These are phyloP conservation scores for Talaromyces amestolkiae DNA, from an alignment of 2,329 filamentous ascomycete genomes.

Conservation along the genomic window DNA sequence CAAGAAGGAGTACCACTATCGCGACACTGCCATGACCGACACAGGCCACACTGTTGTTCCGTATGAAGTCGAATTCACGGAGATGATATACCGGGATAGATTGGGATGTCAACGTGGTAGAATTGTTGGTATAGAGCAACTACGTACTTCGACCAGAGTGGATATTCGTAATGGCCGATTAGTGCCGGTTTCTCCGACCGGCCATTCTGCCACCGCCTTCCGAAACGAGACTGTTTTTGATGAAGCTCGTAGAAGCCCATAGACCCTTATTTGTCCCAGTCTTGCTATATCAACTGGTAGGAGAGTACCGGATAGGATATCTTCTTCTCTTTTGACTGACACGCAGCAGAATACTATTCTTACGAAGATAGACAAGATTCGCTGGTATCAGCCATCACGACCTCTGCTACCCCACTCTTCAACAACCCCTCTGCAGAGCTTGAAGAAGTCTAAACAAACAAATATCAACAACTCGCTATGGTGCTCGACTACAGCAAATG, in stretches of 20 bases:
- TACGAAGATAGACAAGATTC: not conserved
- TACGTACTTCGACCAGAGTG: not conserved
- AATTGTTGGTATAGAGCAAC: slow-evolving; percentile 3
- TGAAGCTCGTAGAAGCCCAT: slow-evolving; percentile 16
- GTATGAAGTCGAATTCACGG: not conserved
- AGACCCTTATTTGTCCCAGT: not conserved
- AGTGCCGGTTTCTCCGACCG: slow-evolving; percentile 1
- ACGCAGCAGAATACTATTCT: not conserved
- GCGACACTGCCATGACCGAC: slow-evolving; percentile 24
- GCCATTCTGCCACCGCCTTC: slow-evolving; percentile 16
- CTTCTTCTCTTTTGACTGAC: no score
- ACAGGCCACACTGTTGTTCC: not conserved
- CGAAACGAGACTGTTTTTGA: not conserved
- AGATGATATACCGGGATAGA: not conserved
- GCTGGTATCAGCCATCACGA: not conserved
- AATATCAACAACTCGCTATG: slow-evolving; percentile 35
- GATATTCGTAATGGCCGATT: slow-evolving; percentile 11
- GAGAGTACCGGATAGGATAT: not conserved
- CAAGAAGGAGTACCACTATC: slow-evolving; percentile 22
- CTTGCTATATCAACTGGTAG: not conserved
- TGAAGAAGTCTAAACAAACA: not conserved
- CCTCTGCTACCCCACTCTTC: slow-evolving; percentile 3
- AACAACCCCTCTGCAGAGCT: slow-evolving; percentile 5
- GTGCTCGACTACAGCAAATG: slow-evolving; percentile 64
- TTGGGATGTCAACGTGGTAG: not conserved